phyloP scores from a whole-genome alignment of 2,329 filamentous ascomycete genomes.

The Pyrenochaeta sp. region DNA sequence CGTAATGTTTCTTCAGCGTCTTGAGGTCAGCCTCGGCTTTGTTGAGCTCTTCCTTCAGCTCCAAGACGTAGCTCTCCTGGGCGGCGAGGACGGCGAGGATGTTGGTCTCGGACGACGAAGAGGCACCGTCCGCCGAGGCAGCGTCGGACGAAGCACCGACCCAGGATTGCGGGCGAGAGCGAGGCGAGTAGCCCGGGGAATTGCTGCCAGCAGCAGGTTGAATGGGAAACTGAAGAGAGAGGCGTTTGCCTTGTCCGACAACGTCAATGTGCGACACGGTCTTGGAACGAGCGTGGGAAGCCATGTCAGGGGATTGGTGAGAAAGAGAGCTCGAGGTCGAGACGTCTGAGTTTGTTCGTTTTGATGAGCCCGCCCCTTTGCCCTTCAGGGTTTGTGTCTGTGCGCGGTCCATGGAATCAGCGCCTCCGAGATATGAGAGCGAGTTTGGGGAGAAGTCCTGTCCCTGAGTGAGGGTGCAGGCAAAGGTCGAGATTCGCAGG shows the following conservation, averaged over 20 bases:
- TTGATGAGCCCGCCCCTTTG: conserved; percentile 30
- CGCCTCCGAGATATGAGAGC: conserved; percentile 25
- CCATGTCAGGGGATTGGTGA: conserved; percentile 23
- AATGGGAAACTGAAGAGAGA: conserved; percentile 59
- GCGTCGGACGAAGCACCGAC: conserved; percentile 41
- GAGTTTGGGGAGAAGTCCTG: conserved; percentile 33
- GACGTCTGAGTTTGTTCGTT: conserved; percentile 18
- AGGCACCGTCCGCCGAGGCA: conserved; percentile 32
- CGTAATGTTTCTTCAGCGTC: conserved; percentile 84
- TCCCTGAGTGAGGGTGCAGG: conserved; percentile 29
- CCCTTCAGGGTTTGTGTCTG: conserved; percentile 37
- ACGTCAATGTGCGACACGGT: conserved; percentile 45
- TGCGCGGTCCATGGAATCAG: conserved; percentile 40
- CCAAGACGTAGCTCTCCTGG: conserved; percentile 88
- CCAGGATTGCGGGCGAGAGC: conserved; percentile 50
- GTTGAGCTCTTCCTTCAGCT: conserved; percentile 87
- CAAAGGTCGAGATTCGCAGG: conserved; percentile 31
- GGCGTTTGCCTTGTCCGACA: conserved; percentile 51
- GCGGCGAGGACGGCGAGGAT: conserved; percentile 90
- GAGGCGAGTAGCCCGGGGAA: conserved; percentile 40
- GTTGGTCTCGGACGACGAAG: conserved; percentile 43
- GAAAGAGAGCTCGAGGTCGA: conserved; percentile 17
- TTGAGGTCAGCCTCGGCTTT: conserved; percentile 80
- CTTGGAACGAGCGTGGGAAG: conserved; percentile 43
- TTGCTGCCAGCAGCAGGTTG: conserved; percentile 47